Percentiles rank a stretch among this genome's conserved stretches.
These are phyloP conservation scores for Boletellus ananas DNA, from an alignment of 768 basidiomycete genomes.

Conservation along the genomic window DNA sequence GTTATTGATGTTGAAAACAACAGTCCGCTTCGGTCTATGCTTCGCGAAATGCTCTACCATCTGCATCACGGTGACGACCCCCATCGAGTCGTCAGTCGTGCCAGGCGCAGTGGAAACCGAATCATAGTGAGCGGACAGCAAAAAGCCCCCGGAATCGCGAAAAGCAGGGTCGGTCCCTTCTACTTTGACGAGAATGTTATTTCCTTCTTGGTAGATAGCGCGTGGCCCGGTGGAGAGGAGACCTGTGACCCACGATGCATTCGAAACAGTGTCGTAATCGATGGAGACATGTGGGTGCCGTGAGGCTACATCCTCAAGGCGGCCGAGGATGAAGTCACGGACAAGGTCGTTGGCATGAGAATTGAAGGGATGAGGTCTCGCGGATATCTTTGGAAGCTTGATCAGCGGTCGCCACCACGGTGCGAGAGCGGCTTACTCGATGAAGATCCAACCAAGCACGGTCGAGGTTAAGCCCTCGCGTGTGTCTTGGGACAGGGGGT, in stretches of 20 bases:
- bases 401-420: neutral
- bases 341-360: conserved; percentile 74
- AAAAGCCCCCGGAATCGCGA: conserved; percentile 41
- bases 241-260: conserved; percentile 43
- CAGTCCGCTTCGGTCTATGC: conserved; percentile 53
- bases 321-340: conserved; percentile 52
- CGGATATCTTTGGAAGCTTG: conserved; percentile 46
- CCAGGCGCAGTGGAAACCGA: conserved; percentile 75
- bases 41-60: conserved; percentile 54
- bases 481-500: conserved; percentile 40
- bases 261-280: conserved; percentile 47
- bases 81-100: conserved; percentile 78
- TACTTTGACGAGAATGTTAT: conserved; percentile 64
- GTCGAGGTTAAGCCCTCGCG: conserved; percentile 45
- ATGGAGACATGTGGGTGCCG: conserved; percentile 46
- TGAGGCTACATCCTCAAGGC: conserved; percentile 46
- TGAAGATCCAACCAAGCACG: conserved; percentile 60
- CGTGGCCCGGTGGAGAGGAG: conserved; percentile 14
- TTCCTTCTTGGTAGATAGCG: conserved; percentile 58
- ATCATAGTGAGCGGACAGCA: conserved; percentile 82
- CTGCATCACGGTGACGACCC: conserved; percentile 60
- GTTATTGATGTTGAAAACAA: conserved; percentile 83
- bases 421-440: conserved; percentile 32
- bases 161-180: conserved; percentile 44
- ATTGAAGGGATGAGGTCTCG: conserved; percentile 72